Base-by-base conservation (phyloP, 2,329 filamentous ascomycete species). In the Claviceps monticola region DNA sequence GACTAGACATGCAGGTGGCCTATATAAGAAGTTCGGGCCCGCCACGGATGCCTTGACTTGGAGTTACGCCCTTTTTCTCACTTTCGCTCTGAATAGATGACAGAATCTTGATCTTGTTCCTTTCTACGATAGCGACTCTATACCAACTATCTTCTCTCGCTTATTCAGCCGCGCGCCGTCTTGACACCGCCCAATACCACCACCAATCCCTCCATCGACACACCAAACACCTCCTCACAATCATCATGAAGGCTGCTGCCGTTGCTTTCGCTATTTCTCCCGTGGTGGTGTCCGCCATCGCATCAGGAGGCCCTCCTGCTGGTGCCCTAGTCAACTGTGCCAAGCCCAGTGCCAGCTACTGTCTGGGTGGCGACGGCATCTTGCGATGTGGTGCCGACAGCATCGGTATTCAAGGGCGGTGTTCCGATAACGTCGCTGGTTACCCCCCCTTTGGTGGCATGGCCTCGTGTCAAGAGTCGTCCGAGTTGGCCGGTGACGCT, bases 301-400 rank as follows among this genome's bases (percentile, higher is more conserved):
- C 66, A 58, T 73, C 71, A 49, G 73, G 71, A 49, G 69, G 74
- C 57, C 59, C 58, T 55, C 53, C 54, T 11, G 39, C 55, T 34
- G 52, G 56, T 36, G 53, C 48, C 51, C 59, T 57, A 36, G 67
- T 66, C 59, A 62, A 59, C 53, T 76, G 72, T 60, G 62, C 62
- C 50, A 63, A 64, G 55, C 58, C 70, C 47, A 68, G 71, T 55
- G 68, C 64, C 17, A 65, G 62, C 48, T 76, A 68, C 64, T 75
- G 73, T 60, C 58, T 71, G 44, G 54, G 57, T n/a, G 67, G 63
- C 43, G 69, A 71, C 57, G 73, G 74, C 60, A 75, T 76, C 63
- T 66, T 75, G 55, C 67, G 70, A 47, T 76, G 73, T 60, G 65
- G 66, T 52, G 64, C 57, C 39, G 62, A 64, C 37, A 57, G 57